Evolutionary conservation across 2,329 filamentous ascomycete species (phyloP).

Genomic region (Arachnopeziza araneosa): DNA sequence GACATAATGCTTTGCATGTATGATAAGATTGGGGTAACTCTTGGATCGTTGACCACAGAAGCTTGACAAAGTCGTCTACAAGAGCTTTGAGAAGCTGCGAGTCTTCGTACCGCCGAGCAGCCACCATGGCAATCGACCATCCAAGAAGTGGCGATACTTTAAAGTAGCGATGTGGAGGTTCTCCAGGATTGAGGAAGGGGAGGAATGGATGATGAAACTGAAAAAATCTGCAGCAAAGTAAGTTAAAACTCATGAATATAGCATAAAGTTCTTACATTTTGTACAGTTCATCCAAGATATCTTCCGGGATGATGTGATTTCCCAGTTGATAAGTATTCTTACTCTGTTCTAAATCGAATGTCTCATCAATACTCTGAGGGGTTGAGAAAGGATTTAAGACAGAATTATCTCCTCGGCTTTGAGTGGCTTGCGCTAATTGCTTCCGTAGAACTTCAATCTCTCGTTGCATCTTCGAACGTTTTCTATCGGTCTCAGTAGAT

Average conservation of each 20-base stretch:
- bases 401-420: constrained; percentile 18
- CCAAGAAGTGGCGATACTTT: constrained; percentile 57
- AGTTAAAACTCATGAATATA: constrained; percentile 20
- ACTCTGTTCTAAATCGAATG: neutral
- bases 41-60: constrained; percentile 18
- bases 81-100: constrained; percentile 39
- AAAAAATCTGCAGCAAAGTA: constrained; percentile 47
- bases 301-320: neutral
- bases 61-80: constrained; percentile 10
- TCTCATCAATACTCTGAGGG: neutral
- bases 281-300: neutral
- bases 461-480: constrained; percentile 60
- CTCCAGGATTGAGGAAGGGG: constrained; percentile 52
- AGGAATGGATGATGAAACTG: constrained; percentile 58
- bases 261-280: neutral
- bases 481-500: constrained; percentile 42
- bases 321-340: neutral
- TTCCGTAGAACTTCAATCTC: constrained; percentile 46
- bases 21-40: constrained; percentile 18
- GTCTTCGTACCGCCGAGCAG: constrained; percentile 53
- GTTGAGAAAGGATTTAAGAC: neutral
- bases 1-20: constrained; percentile 22
- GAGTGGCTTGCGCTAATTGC: constrained; percentile 27
- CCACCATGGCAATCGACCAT: constrained; percentile 60
- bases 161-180: constrained; percentile 51